Percentiles rank a stretch among this genome's conserved stretches.
Conservation (phyloP, 108 stramenopile genomes). For the Nannochloropsis gaditana region DNA sequence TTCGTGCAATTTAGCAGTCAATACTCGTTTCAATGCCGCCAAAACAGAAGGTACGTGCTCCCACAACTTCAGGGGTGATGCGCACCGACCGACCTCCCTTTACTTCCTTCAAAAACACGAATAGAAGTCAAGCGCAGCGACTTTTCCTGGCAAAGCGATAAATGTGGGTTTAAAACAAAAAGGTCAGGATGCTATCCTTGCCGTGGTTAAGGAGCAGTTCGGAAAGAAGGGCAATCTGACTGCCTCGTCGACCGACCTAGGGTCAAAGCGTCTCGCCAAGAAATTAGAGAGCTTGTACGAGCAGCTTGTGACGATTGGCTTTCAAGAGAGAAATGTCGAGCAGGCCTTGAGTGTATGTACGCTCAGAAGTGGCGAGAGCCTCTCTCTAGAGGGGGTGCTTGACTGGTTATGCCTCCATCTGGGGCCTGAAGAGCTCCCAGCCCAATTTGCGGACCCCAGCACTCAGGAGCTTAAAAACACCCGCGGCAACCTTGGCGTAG, state of each 20-base stretch:
- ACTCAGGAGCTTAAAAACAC: not conserved
- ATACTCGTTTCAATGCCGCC: too few relatives aligned
- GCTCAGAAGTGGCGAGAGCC: too few relatives aligned
- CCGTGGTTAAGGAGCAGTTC: not conserved
- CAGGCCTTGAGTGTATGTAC: slow-evolving; percentile 8
- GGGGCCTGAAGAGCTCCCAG: not conserved
- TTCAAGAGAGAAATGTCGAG: slow-evolving; percentile 6
- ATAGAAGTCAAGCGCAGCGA: not conserved
- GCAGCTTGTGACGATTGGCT: slow-evolving; percentile 2
- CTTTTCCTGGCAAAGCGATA: not conserved
- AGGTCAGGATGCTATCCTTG: not conserved
- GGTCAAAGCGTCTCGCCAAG: not conserved
- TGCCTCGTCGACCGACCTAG: not conserved
- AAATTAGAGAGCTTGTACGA: slow-evolving; percentile 17
- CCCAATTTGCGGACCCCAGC: not conserved
- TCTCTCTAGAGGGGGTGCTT: not conserved
- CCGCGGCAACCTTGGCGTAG: not conserved
- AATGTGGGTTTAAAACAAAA: not conserved
- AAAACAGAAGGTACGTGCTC: too few relatives aligned
- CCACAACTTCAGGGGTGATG: too few relatives aligned
- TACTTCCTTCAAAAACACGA: slow-evolving; percentile 10
- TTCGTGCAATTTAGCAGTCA: too few relatives aligned
- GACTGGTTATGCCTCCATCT: slow-evolving; percentile 3
- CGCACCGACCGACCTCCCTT: not conserved
- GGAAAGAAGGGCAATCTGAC: not conserved